Conservation (phyloP, 2,329 filamentous ascomycete species). For the Penicillium sumatraense region DNA sequence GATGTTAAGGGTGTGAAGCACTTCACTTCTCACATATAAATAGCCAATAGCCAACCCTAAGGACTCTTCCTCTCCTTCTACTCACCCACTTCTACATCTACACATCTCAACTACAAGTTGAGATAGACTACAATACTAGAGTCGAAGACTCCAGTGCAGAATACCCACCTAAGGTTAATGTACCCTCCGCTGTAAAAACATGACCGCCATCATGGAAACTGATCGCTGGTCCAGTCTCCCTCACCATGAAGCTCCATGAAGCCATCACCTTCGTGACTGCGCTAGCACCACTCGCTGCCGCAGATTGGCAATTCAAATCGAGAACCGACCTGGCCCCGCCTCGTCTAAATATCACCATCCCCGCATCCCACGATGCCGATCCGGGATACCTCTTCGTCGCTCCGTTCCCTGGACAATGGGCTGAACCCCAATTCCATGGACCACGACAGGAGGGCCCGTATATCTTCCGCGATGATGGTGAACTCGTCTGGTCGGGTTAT, state of each 20-base stretch:
- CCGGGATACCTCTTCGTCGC: slow-evolving; percentile 46
- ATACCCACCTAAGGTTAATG: slow-evolving; percentile 36
- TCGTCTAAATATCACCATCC: slow-evolving; percentile 44
- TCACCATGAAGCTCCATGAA: slow-evolving; percentile 27
- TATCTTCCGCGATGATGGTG: slow-evolving; percentile 60
- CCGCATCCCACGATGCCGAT: slow-evolving; percentile 38
- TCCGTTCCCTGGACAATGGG: slow-evolving; percentile 37
- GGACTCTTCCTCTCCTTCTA: neutral
- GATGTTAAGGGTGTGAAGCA: neutral
- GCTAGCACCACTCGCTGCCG: slow-evolving; percentile 30
- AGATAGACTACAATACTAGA: neutral
- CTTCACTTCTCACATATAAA: neutral
- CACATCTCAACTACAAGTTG: neutral
- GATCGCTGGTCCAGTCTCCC: slow-evolving; percentile 28
- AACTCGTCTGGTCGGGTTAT: slow-evolving; percentile 63
- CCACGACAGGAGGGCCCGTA: slow-evolving; percentile 60
- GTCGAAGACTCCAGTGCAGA: slow-evolving; percentile 16
- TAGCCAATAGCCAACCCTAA: neutral
- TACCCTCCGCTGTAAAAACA: slow-evolving; percentile 31
- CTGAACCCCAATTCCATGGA: slow-evolving; percentile 26
- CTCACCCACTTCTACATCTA: neutral
- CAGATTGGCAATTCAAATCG: slow-evolving; percentile 55
- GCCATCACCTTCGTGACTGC: slow-evolving; percentile 19
- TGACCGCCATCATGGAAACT: slow-evolving; percentile 28
- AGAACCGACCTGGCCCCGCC: slow-evolving; percentile 54